phyloP scores from a whole-genome alignment of 2,329 filamentous ascomycete species.

The Penicillium corylophilum region DNA sequence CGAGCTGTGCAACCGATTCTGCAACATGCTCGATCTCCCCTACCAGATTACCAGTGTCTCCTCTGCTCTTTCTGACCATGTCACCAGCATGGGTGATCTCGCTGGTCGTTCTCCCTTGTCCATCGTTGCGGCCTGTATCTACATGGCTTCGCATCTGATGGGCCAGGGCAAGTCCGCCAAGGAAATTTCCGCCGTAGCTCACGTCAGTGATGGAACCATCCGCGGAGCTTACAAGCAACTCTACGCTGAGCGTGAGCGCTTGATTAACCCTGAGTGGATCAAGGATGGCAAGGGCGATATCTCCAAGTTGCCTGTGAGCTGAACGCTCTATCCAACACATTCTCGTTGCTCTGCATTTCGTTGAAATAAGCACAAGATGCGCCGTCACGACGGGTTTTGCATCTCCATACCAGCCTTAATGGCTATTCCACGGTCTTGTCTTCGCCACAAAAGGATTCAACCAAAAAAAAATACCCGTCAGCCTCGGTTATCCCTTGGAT shows the following conservation, averaged over 20 bases:
- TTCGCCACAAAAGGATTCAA: neutral
- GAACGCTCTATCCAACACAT: constrained; percentile 1
- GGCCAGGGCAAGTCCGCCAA: constrained; percentile 76
- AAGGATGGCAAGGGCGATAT: constrained; percentile 68
- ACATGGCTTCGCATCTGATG: constrained; percentile 88
- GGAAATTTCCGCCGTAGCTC: constrained; percentile 79
- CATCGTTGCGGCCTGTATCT: constrained; percentile 92
- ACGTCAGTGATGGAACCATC: constrained; percentile 95
- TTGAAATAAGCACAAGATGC: neutral
- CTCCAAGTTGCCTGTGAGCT: constrained; percentile 64
- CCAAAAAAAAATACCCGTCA: neutral
- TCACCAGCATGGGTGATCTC: constrained; percentile 73
- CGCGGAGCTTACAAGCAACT: constrained; percentile 92
- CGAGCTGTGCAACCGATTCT: constrained; percentile 86
- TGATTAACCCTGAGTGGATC: constrained; percentile 76
- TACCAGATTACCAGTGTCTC: constrained; percentile 78
- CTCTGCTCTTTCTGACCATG: constrained; percentile 72
- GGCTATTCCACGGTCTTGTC: neutral
- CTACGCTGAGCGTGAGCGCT: constrained; percentile 68
- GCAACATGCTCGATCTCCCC: constrained; percentile 74
- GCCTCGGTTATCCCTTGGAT: neutral
- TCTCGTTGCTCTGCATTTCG: neutral
- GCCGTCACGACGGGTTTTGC: too few relatives aligned
- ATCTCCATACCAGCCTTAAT: too few relatives aligned
- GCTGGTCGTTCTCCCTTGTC: constrained; percentile 92